phyloP scores from a whole-genome alignment of 495 filamentous ascomycete species.

The Neurospora hispaniola region DNA sequence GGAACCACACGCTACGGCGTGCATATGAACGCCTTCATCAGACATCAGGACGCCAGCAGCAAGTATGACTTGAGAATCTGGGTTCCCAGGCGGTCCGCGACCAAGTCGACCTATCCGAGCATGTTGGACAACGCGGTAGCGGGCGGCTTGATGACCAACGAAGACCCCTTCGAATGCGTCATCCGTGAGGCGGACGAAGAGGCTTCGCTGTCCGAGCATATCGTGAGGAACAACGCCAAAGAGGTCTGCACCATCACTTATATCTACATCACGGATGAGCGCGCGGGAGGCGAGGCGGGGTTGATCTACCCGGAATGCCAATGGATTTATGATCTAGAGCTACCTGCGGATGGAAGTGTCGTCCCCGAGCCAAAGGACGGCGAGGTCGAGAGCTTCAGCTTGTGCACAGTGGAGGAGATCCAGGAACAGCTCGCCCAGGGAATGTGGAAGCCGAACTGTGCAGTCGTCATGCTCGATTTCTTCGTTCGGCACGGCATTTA shows the following conservation, averaged over 20 bases:
- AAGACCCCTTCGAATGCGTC: conserved; percentile 65
- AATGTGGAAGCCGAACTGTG: conserved; percentile 92
- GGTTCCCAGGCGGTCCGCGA: conserved; percentile 64
- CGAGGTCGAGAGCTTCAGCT: conserved; percentile 78
- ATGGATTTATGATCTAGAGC: conserved; percentile 83
- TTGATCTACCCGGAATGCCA: conserved; percentile 85
- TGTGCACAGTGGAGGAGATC: conserved; percentile 66
- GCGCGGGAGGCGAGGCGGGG: conserved; percentile 77
- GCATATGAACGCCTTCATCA: conserved; percentile 72
- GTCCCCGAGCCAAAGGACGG: conserved; percentile 66
- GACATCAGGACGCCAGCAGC: conserved; percentile 33
- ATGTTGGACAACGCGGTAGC: conserved; percentile 95
- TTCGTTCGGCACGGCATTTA: conserved; percentile 78
- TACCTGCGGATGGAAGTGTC: conserved; percentile 47
- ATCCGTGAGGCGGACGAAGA: conserved; percentile 85
- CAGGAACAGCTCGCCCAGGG: conserved; percentile 56
- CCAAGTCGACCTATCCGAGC: conserved; percentile 73
- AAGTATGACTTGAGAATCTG: conserved; percentile 61
- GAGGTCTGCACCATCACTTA: conserved; percentile 70
- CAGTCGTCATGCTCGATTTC: conserved; percentile 75
- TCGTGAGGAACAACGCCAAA: conserved; percentile 50
- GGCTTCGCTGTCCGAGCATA: conserved; percentile 62
- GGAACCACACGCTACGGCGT: conserved; percentile 83
- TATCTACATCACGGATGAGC: conserved; percentile 65
- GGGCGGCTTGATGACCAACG: conserved; percentile 73